Percentiles rank a stretch among this genome's conserved stretches.
These are phyloP conservation scores for Diutina sp. DNA, from an alignment of 1,139 yeast genomes.

Conservation along the genomic window DNA sequence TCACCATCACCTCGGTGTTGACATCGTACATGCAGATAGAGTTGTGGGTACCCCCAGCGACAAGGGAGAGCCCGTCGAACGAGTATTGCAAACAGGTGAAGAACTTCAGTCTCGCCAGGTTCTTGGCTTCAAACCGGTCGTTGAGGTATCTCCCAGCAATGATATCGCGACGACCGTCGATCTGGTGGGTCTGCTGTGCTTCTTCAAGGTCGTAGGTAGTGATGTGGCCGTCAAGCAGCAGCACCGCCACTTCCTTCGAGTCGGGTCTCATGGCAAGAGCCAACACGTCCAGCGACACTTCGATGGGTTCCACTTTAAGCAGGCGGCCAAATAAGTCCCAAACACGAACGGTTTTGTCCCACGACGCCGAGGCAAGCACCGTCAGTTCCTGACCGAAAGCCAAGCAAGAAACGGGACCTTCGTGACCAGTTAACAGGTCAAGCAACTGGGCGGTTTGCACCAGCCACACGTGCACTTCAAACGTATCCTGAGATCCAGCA, in stretches of 20 bases:
- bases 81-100: slow-evolving; percentile 77
- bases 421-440: slow-evolving; percentile 85
- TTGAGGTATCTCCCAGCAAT: slow-evolving; percentile 75
- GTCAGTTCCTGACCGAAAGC: slow-evolving; percentile 77
- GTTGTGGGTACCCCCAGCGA: slow-evolving; percentile 91
- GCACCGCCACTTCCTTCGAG: slow-evolving; percentile 77
- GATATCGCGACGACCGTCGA: slow-evolving; percentile 81
- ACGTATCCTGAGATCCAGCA: slow-evolving; percentile 87
- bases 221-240: slow-evolving; percentile 83
- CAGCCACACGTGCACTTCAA: slow-evolving; percentile 91
- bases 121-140: slow-evolving; percentile 72
- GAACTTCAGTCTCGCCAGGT: slow-evolving; percentile 72
- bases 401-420: slow-evolving; percentile 85
- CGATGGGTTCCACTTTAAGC: slow-evolving; percentile 83
- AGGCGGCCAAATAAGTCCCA: slow-evolving; percentile 89
- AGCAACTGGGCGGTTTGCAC: slow-evolving; percentile 90
- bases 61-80: slow-evolving; percentile 75
- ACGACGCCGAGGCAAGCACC: slow-evolving; percentile 79
- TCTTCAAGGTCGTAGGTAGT: slow-evolving; percentile 72
- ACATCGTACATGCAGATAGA: slow-evolving; percentile 86
- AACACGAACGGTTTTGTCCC: slow-evolving; percentile 90
- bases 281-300: slow-evolving; percentile 75
- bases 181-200: slow-evolving; percentile 69
- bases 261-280: slow-evolving; percentile 82
- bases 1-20: slow-evolving; percentile 72